These are phyloP conservation scores for Rhodotorula paludigena DNA, from an alignment of 768 basidiomycete genomes.

Conservation along the genomic window DNA sequence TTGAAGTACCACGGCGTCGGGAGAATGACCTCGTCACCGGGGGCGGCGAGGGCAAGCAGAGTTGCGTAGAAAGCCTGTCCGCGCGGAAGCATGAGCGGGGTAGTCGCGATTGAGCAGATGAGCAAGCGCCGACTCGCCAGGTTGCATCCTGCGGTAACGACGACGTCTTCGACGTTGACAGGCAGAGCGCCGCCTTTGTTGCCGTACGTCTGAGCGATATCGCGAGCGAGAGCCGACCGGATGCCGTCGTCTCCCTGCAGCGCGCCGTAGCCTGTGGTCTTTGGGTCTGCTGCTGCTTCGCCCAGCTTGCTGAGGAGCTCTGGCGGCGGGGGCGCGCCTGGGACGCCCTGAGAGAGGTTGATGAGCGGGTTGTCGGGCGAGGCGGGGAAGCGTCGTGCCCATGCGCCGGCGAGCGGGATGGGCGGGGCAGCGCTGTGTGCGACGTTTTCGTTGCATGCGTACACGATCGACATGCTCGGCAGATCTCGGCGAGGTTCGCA, in stretches of 20 bases:
- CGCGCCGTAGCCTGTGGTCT: constrained; percentile 27
- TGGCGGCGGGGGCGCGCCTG: constrained; percentile 61
- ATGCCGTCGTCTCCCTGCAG: constrained; percentile 21
- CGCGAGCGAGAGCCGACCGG: constrained; percentile 49
- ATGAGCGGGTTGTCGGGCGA: constrained; percentile 17
- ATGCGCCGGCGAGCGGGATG: constrained; percentile 29
- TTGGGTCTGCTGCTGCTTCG: constrained; percentile 41
- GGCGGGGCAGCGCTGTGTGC: constrained; percentile 10
- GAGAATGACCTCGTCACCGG: constrained; percentile 42
- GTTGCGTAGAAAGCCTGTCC: constrained; percentile 41
- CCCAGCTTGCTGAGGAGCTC: constrained; percentile 55
- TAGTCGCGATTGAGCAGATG: background rate
- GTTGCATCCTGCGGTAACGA: constrained; percentile 41
- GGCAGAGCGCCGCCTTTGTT: background rate
- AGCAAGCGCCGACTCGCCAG: background rate
- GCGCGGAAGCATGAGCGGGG: background rate
- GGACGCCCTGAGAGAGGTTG: constrained; percentile 53
- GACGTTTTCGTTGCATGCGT: background rate
- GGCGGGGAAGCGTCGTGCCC: constrained; percentile 13
- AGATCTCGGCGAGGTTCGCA: no score
- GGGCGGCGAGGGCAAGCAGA: constrained; percentile 35
- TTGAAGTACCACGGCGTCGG: constrained; percentile 39
- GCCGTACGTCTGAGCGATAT: constrained; percentile 62
- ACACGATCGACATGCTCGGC: no score
- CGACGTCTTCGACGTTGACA: constrained; percentile 18